Conservation (phyloP, 2,329 filamentous ascomycete genomes). For the Exutisphaerella laricina region DNA sequence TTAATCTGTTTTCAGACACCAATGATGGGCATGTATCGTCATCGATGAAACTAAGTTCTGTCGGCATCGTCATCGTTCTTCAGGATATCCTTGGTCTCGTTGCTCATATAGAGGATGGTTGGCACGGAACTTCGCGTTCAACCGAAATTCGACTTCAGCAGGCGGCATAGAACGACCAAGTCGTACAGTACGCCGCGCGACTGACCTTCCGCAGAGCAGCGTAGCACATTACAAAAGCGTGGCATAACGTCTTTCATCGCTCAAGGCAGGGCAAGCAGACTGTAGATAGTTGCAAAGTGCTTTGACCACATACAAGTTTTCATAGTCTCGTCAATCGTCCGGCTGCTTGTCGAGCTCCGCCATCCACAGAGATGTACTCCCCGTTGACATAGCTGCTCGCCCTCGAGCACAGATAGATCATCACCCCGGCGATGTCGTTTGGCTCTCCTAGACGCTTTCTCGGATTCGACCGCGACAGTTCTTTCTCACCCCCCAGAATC, state of each 20-base stretch:
- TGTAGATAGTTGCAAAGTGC: constrained; percentile 22
- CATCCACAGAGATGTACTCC: constrained; percentile 63
- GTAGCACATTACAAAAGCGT: constrained; percentile 35
- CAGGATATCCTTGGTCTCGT: neutral
- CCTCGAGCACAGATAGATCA: constrained; percentile 64
- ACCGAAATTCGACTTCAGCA: constrained; percentile 40
- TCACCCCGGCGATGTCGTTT: constrained; percentile 71
- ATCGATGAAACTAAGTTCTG: too few relatives aligned
- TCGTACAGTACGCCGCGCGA: constrained; percentile 33
- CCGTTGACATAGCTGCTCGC: constrained; percentile 67
- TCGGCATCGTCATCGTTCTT: too few relatives aligned
- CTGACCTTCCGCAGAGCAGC: constrained; percentile 40
- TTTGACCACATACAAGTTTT: constrained; percentile 1
- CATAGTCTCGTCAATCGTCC: constrained; percentile 25
- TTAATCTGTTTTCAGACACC: neutral
- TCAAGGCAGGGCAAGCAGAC: constrained; percentile 42
- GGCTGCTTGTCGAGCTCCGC: constrained; percentile 42
- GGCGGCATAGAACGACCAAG: constrained; percentile 43
- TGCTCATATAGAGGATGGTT: too few relatives aligned
- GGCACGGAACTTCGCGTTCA: too few relatives aligned
- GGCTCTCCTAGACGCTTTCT: constrained; percentile 60
- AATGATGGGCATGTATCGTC: too few relatives aligned
- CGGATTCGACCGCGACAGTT: constrained; percentile 56
- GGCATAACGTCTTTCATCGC: constrained; percentile 41
- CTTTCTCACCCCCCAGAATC: constrained; percentile 60